Conservation (phyloP, 2,329 filamentous ascomycete species). For the Mycosphaerella arachidis region DNA sequence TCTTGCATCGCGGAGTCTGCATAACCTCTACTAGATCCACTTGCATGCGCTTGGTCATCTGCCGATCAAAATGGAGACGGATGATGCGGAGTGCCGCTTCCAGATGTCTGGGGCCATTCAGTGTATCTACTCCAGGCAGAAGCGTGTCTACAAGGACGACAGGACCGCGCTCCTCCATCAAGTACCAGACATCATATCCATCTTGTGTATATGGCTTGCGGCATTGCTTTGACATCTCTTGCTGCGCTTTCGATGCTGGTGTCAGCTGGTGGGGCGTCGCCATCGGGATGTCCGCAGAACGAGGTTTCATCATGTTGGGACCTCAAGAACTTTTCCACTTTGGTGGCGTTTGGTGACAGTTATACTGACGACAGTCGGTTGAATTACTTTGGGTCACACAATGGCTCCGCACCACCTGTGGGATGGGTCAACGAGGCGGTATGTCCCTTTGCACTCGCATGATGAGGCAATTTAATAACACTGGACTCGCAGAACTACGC, state of each 20-base stretch:
- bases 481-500: constrained; percentile 26
- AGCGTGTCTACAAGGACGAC: background rate
- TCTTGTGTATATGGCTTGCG: background rate
- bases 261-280: background rate
- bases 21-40: background rate
- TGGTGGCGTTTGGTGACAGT: constrained; percentile 70
- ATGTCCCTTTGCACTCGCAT: constrained; percentile 11
- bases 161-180: background rate
- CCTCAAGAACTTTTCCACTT: constrained; percentile 52
- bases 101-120: background rate
- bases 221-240: background rate
- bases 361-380: constrained; percentile 65
- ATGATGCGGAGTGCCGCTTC: background rate
- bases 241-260: background rate
- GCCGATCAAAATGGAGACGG: background rate
- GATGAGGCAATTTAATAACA: background rate
- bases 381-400: constrained; percentile 56
- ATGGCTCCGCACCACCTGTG: constrained; percentile 58
- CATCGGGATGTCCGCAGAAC: background rate
- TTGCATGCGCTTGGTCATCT: background rate
- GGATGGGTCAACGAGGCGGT: constrained; percentile 52
- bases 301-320: constrained; percentile 29
- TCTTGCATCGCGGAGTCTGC: background rate
- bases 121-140: background rate
- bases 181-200: background rate